Evolutionary conservation across 2,329 filamentous ascomycete species (phyloP).

Genomic region (Blastomyces silverae): DNA sequence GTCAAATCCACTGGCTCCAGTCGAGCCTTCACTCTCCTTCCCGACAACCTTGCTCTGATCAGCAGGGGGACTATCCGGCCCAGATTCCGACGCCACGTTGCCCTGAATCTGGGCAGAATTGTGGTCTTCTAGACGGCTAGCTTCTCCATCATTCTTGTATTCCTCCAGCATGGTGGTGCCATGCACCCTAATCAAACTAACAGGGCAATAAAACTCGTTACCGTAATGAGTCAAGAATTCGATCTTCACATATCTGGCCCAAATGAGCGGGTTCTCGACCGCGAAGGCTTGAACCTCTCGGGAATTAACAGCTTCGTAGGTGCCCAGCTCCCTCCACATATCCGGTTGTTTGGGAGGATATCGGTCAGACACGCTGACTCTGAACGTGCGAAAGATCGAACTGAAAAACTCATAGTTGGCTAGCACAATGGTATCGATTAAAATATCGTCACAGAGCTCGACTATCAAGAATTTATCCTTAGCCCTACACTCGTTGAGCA

Average conservation of each 20-base stretch:
- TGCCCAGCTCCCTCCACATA: slow-evolving; percentile 84
- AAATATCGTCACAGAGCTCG: slow-evolving; percentile 77
- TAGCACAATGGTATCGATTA: slow-evolving; percentile 92
- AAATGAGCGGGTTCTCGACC: slow-evolving; percentile 90
- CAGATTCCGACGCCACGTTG: slow-evolving; percentile 17
- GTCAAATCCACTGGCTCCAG: slow-evolving; percentile 23
- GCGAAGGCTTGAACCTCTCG: slow-evolving; percentile 91
- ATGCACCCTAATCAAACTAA: slow-evolving; percentile 85
- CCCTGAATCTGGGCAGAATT: slow-evolving; percentile 33
- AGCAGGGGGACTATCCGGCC: slow-evolving; percentile 25
- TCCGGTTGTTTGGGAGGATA: slow-evolving; percentile 77
- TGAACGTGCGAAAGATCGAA: slow-evolving; percentile 86
- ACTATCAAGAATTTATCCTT: slow-evolving; percentile 91
- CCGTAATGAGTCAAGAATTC: slow-evolving; percentile 93
- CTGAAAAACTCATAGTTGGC: slow-evolving; percentile 99
- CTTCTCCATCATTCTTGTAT: slow-evolving; percentile 77
- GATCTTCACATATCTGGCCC: slow-evolving; percentile 85
- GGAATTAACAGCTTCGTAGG: slow-evolving; percentile 85
- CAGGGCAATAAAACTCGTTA: slow-evolving; percentile 91
- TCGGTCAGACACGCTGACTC: slow-evolving; percentile 85
- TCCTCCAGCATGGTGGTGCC: slow-evolving; percentile 93
- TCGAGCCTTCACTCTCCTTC: slow-evolving; percentile 22
- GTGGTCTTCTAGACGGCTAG: slow-evolving; percentile 47
- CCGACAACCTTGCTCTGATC: slow-evolving; percentile 25
- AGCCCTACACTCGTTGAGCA: slow-evolving; percentile 84